A percentile compares a stretch with the other conserved stretches of the same genome.
Evolutionary conservation across 2,329 filamentous ascomycete genomes (phyloP).

Genomic region (Plectosphaerella plurivora): DNA sequence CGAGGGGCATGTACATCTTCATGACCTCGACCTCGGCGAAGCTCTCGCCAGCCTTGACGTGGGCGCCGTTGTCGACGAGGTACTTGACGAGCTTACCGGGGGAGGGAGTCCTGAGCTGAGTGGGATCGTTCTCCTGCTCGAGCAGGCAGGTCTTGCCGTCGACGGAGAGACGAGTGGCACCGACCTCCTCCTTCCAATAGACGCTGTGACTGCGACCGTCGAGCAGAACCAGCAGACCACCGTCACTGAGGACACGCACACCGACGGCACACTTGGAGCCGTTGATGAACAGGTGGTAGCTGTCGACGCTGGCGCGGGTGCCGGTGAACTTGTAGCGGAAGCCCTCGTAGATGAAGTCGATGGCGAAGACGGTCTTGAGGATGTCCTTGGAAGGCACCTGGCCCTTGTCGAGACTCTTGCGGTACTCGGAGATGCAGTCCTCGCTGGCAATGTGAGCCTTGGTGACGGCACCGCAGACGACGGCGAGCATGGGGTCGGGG

Average conservation of each 20-base stretch:
- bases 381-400: conserved; percentile 96
- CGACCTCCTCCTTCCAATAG: conserved; percentile 99
- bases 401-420: conserved; percentile 86
- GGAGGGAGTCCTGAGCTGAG: conserved; percentile 88
- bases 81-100: conserved; percentile 99
- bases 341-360: conserved; percentile 99
- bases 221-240: conserved; percentile 85
- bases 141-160: conserved; percentile 97
- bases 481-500: conserved; percentile 88
- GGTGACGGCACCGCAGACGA: conserved; percentile 90
- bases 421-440: conserved; percentile 80
- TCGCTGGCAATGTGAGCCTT: conserved; percentile 96
- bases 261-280: conserved; percentile 94
- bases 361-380: conserved; percentile 92
- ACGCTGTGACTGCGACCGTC: conserved; percentile 94
- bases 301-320: conserved; percentile 85
- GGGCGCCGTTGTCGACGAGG: conserved; percentile 89
- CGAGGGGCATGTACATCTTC: conserved; percentile 99
- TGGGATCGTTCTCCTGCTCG: conserved; percentile 98
- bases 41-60: conserved; percentile 85
- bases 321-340: conserved; percentile 97
- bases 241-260: conserved; percentile 87
- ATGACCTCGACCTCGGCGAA: conserved; percentile 99
- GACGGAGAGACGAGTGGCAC: conserved; percentile 89
- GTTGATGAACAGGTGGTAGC: conserved; percentile 98